Conservation (phyloP, 495 filamentous ascomycete genomes). For the Annulohypoxylon bovei region DNA sequence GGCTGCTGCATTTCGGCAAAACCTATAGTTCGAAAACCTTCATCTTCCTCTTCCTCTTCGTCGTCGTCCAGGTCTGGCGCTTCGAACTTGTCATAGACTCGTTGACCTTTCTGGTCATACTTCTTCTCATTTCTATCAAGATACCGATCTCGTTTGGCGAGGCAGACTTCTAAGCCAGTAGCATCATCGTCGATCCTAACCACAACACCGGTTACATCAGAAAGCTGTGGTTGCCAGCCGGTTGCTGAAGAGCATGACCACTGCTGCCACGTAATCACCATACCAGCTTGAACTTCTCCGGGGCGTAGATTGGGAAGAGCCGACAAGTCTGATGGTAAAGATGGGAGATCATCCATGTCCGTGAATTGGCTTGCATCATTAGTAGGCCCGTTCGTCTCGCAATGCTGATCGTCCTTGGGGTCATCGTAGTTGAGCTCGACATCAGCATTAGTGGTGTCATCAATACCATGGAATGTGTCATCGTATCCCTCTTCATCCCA, state of each 20-base stretch:
- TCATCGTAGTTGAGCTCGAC: conserved; percentile 65
- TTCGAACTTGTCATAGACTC: conserved; percentile 61
- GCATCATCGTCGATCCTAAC: conserved; percentile 57
- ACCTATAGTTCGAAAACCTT: conserved; percentile 51
- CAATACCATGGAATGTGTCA: conserved; percentile 38
- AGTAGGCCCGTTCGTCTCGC: conserved; percentile 35
- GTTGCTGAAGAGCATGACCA: conserved; percentile 76
- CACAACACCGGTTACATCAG: conserved; percentile 73
- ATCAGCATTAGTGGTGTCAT: conserved; percentile 45
- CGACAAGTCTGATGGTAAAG: conserved; percentile 69
- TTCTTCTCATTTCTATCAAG: conserved; percentile 58
- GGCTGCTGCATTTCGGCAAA: conserved; percentile 58
- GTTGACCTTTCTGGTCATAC: conserved; percentile 55
- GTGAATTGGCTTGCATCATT: conserved; percentile 48
- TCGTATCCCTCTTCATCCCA: conserved; percentile 43
- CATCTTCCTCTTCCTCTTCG: conserved; percentile 50
- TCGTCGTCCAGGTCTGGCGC: conserved; percentile 48
- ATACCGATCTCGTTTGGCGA: conserved; percentile 75
- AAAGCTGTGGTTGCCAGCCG: conserved; percentile 79
- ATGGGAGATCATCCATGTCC: conserved; percentile 69
- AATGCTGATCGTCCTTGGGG: conserved; percentile 40
- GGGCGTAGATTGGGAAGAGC: conserved; percentile 64
- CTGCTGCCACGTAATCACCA: conserved; percentile 83
- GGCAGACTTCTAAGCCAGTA: conserved; percentile 62
- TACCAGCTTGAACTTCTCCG: conserved; percentile 65